Conservation (phyloP, 2,329 filamentous ascomycete genomes). For the Niveomyces coronatus region DNA sequence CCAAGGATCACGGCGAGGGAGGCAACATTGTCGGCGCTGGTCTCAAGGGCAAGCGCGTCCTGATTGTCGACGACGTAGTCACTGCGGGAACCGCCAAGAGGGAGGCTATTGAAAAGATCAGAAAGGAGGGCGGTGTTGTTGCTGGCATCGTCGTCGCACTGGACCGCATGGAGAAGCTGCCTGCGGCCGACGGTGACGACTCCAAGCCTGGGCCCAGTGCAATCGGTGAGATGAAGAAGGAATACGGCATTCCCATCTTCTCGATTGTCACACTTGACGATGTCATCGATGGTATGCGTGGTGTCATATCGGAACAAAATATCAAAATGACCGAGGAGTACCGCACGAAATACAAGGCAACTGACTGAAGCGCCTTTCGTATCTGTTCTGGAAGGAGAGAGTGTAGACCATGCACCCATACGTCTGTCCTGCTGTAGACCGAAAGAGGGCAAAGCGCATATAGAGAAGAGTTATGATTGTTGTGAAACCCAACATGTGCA, state of each 20-base stretch:
- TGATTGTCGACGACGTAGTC: slow-evolving; percentile 95
- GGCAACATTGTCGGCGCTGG: slow-evolving; percentile 84
- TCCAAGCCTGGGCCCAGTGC: slow-evolving; percentile 63
- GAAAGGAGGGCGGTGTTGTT: slow-evolving; percentile 71
- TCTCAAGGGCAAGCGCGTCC: slow-evolving; percentile 71
- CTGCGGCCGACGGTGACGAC: slow-evolving; percentile 53
- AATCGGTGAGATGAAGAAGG: slow-evolving; percentile 74
- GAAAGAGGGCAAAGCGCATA: not conserved
- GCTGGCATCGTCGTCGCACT: slow-evolving; percentile 83
- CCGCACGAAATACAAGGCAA: slow-evolving; percentile 53
- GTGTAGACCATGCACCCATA: no score
- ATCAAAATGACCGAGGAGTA: slow-evolving; percentile 64
- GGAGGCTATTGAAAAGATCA: slow-evolving; percentile 84
- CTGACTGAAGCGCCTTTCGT: slow-evolving; percentile 31
- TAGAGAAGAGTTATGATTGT: slow-evolving; percentile 7
- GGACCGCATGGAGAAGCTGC: slow-evolving; percentile 77
- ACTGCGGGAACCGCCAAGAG: slow-evolving; percentile 90
- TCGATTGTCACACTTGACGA: slow-evolving; percentile 78
- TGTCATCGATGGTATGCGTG: slow-evolving; percentile 60
- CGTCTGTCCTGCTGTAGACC: not conserved
- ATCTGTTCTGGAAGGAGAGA: not conserved
- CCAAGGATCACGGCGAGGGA: slow-evolving; percentile 91
- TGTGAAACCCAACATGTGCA: slow-evolving; percentile 4
- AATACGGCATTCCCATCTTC: slow-evolving; percentile 74
- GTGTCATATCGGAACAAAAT: slow-evolving; percentile 50